These are phyloP conservation scores for Acrocalymma vagum DNA, from an alignment of 2,329 filamentous ascomycete species.

Conservation along the genomic window DNA sequence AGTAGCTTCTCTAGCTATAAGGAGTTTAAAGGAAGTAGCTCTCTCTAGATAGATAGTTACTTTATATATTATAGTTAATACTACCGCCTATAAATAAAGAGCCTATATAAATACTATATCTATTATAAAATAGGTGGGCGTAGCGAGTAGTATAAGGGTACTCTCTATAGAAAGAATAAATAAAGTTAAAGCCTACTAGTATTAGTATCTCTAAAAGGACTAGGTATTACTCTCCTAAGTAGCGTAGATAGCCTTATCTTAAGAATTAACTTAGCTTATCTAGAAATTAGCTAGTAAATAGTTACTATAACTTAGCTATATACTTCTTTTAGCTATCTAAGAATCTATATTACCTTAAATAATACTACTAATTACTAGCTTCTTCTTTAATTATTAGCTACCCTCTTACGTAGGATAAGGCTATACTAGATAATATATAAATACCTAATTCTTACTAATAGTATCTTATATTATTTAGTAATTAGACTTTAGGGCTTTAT, in stretches of 20 bases:
- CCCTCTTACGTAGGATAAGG: slow-evolving; percentile 9
- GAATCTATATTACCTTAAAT: slow-evolving; percentile 15
- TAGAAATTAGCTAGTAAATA: slow-evolving; percentile 4
- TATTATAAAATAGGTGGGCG: slow-evolving; percentile 8
- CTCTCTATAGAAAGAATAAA: slow-evolving; percentile 17
- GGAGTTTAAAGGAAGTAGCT: slow-evolving; percentile 12
- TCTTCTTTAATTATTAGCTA: slow-evolving; percentile 13
- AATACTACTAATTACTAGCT: slow-evolving; percentile 13
- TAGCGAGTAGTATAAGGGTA: slow-evolving; percentile 12
- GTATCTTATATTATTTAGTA: slow-evolving; percentile 4
- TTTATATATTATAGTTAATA: slow-evolving; percentile 17
- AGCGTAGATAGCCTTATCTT: not conserved
- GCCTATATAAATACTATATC: slow-evolving; percentile 11
- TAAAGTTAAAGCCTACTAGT: slow-evolving; percentile 3
- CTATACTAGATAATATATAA: slow-evolving; percentile 8
- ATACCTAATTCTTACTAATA: slow-evolving; percentile 1
- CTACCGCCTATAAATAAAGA: slow-evolving; percentile 4
- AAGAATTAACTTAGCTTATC: slow-evolving; percentile 12
- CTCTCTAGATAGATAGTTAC: slow-evolving; percentile 5
- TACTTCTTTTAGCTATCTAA: slow-evolving; percentile 10
- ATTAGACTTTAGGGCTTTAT: slow-evolving; percentile 11
- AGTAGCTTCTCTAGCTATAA: slow-evolving; percentile 12
- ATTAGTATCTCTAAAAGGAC: slow-evolving; percentile 25
- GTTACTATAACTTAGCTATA: slow-evolving; percentile 4
- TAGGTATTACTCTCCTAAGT: not conserved